Conservation (phyloP, 2,329 filamentous ascomycete genomes). For the Xylaria multiplex region DNA sequence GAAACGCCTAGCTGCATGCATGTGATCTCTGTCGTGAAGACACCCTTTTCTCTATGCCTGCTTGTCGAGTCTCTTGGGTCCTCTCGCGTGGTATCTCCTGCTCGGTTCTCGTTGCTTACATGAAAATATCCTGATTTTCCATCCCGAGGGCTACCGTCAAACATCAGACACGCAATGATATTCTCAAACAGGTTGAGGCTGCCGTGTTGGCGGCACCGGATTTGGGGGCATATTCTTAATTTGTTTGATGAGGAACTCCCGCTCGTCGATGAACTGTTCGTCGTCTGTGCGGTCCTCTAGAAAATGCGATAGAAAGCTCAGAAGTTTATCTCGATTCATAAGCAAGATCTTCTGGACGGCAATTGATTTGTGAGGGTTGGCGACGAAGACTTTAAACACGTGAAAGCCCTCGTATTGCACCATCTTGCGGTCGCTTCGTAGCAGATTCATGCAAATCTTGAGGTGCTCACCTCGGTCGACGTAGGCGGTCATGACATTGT, state of each 20-base stretch:
- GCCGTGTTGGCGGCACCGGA: slow-evolving; percentile 63
- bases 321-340: slow-evolving; percentile 91
- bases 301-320: slow-evolving; percentile 90
- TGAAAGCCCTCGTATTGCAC: slow-evolving; percentile 99
- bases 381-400: slow-evolving; percentile 99
- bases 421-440: slow-evolving; percentile 97
- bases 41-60: slow-evolving; percentile 32
- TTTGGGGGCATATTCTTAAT: slow-evolving; percentile 75
- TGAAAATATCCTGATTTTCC: slow-evolving; percentile 21
- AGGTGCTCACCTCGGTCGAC: slow-evolving; percentile 95
- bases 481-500: slow-evolving; percentile 97
- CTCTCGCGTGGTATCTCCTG: slow-evolving; percentile 19
- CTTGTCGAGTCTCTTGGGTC: slow-evolving; percentile 6
- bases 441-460: slow-evolving; percentile 97
- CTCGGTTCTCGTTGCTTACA: slow-evolving; percentile 5
- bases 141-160: slow-evolving; percentile 15
- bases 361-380: slow-evolving; percentile 97
- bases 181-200: slow-evolving; percentile 45
- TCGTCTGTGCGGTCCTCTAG: slow-evolving; percentile 95
- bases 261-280: slow-evolving; percentile 98
- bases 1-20: slow-evolving; percentile 50
- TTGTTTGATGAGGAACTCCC: slow-evolving; percentile 95
- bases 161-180: slow-evolving; percentile 2
- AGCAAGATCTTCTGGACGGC: slow-evolving; percentile 95
- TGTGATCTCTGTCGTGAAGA: slow-evolving; percentile 43